These are phyloP conservation scores for Pistacia integerrima DNA, from an alignment of 345 rosid species.

Conservation along the genomic window DNA sequence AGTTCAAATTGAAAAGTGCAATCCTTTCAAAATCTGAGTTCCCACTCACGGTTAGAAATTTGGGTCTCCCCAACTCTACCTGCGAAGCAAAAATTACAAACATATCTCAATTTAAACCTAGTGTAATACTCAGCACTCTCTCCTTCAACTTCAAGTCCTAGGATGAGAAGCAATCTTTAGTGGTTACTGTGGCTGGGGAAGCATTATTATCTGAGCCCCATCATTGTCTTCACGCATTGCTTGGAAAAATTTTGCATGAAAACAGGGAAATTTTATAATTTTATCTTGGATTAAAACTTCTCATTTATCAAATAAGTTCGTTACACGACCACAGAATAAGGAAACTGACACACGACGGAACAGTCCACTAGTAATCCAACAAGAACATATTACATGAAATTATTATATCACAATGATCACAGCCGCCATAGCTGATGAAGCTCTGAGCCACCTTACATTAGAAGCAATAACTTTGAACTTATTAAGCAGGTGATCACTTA, in stretches of 20 bases:
- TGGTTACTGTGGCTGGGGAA: conserved; percentile 10
- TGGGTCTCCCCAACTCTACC: conserved; percentile 18
- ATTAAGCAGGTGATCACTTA: conserved; percentile 25
- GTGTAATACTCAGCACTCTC: conserved; percentile 18
- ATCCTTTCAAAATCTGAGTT: conserved; percentile 15
- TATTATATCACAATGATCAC: not conserved
- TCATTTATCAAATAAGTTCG: not conserved
- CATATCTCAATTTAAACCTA: not conserved
- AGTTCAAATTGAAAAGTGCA: not conserved
- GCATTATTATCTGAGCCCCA: conserved; percentile 17
- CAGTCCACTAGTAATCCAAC: too few species aligned
- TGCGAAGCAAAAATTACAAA: not conserved
- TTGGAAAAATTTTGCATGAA: not conserved
- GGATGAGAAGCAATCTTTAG: conserved; percentile 21
- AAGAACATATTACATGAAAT: too few species aligned
- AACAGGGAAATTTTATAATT: too few species aligned
- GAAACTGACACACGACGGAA: too few species aligned
- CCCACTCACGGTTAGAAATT: conserved; percentile 28
- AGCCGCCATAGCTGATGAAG: not conserved
- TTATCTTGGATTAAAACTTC: not conserved
- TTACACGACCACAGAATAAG: not conserved
- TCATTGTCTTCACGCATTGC: conserved; percentile 14
- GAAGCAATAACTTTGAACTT: not conserved
- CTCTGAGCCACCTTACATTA: not conserved
- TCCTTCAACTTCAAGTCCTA: conserved; percentile 12